Evolutionary conservation across 116 monocot species (phyloP).

Genomic region (Zostera marina): DNA sequence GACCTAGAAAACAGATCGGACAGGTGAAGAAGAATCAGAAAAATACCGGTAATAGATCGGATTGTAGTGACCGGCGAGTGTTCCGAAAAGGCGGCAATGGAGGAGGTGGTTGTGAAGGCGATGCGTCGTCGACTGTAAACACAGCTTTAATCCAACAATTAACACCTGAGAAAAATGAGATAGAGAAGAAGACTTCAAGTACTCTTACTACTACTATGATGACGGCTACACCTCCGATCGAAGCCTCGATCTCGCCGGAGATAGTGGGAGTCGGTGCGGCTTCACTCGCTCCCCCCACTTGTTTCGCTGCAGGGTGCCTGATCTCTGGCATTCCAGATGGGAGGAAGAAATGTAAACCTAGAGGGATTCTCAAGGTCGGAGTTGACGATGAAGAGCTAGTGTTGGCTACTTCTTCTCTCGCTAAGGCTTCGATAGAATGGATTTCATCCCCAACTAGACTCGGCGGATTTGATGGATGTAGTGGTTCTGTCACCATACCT

Average conservation of each 20-base stretch:
- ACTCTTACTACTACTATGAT: background rate
- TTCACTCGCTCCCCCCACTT: slow-evolving; percentile 33
- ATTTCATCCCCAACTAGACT: slow-evolving; percentile 19
- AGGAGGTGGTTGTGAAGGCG: no score
- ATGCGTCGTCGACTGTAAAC: no score
- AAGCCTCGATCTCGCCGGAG: slow-evolving; percentile 58
- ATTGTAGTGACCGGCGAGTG: no score
- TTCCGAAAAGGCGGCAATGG: no score
- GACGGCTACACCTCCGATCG: slow-evolving; percentile 26
- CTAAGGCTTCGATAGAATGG: slow-evolving; percentile 47
- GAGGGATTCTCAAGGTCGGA: slow-evolving; percentile 38
- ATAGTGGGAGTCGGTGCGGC: slow-evolving; percentile 8
- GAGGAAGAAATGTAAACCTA: slow-evolving; percentile 45
- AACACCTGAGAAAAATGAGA: background rate
- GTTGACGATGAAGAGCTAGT: background rate
- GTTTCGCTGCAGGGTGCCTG: slow-evolving; percentile 53
- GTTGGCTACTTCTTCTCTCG: slow-evolving; percentile 9
- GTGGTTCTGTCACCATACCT: slow-evolving; percentile 2
- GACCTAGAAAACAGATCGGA: no score
- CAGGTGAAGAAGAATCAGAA: no score
- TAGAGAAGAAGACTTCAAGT: background rate
- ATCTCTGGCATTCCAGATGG: slow-evolving; percentile 38
- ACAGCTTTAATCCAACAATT: background rate
- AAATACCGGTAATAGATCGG: no score
- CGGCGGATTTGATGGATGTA: background rate